Evolutionary conservation across 169 alveolate genomes (phyloP).

Genomic region (Plasmodium malariae): DNA sequence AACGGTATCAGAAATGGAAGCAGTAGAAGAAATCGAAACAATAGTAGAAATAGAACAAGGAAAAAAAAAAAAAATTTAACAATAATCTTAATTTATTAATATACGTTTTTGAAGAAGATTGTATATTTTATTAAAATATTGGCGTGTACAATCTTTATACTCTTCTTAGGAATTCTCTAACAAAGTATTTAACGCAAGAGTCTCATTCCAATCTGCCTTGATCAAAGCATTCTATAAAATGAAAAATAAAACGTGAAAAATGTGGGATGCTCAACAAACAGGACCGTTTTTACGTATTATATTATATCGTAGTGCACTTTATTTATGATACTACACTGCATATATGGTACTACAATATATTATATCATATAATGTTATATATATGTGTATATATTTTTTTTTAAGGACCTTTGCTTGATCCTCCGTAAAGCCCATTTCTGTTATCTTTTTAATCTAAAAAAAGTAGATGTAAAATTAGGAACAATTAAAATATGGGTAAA

Average conservation of each 20-base stretch:
- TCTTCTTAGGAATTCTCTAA: slow-evolving; percentile 77
- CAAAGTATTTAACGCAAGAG: slow-evolving; percentile 89
- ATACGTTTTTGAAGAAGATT: too few species aligned
- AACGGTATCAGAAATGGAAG: background rate
- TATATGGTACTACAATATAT: too few species aligned
- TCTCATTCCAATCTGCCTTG: slow-evolving; percentile 90
- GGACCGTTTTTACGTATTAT: background rate
- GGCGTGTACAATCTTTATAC: background rate
- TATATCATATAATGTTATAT: background rate
- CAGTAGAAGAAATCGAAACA: background rate
- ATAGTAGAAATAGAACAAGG: background rate
- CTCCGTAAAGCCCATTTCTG: slow-evolving; percentile 87
- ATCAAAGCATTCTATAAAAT: slow-evolving; percentile 82
- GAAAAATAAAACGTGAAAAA: slow-evolving; percentile 23
- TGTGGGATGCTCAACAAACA: background rate
- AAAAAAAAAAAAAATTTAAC: slow-evolving; percentile 13
- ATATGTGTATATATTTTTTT: background rate
- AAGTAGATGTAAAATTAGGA: background rate
- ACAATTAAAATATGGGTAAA: too few species aligned
- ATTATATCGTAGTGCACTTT: too few species aligned
- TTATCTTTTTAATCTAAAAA: slow-evolving; percentile 78
- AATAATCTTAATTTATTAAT: slow-evolving; percentile 18
- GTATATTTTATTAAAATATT: too few species aligned
- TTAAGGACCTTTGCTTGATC: slow-evolving; percentile 82
- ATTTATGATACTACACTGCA: too few species aligned